phyloP scores from a whole-genome alignment of 73 alveolate genomes.

The Tetrahymena thermophila region DNA sequence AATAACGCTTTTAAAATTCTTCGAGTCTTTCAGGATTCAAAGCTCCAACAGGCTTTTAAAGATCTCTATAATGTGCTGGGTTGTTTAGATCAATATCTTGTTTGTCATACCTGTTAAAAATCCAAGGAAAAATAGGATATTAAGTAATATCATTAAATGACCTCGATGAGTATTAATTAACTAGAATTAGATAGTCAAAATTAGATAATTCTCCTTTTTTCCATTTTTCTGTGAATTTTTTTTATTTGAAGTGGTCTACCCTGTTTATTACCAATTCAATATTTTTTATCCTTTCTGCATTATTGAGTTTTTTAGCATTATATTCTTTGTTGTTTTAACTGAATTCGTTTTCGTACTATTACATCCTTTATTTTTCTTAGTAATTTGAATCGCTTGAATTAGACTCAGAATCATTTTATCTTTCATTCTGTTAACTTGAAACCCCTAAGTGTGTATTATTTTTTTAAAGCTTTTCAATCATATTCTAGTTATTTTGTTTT shows the following conservation, averaged over 20 bases:
- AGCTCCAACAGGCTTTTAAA: constrained; percentile 98
- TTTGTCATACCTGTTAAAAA: constrained; percentile 68
- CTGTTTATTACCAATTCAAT: constrained; percentile 2
- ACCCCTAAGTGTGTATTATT: background rate
- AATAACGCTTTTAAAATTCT: constrained; percentile 51
- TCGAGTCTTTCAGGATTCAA: constrained; percentile 80
- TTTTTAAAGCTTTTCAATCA: background rate
- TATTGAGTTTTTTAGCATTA: background rate
- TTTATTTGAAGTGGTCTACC: background rate
- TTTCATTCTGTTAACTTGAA: background rate
- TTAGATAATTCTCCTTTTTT: constrained; percentile 84
- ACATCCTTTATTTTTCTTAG: background rate
- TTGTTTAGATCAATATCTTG: constrained; percentile 50
- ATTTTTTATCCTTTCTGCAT: background rate
- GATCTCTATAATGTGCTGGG: constrained; percentile 81
- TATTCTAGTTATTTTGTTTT: background rate
- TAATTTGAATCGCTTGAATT: background rate
- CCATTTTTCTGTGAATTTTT: constrained; percentile 63
- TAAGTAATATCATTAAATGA: constrained; percentile 84
- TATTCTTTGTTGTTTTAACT: background rate
- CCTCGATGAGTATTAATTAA: constrained; percentile 84
- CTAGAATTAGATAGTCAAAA: constrained; percentile 82
- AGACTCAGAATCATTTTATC: background rate
- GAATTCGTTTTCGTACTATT: background rate
- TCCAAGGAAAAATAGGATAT: constrained; percentile 98